These are phyloP conservation scores for Mediolabrus comicus DNA, from an alignment of 108 stramenopile genomes.

Conservation along the genomic window DNA sequence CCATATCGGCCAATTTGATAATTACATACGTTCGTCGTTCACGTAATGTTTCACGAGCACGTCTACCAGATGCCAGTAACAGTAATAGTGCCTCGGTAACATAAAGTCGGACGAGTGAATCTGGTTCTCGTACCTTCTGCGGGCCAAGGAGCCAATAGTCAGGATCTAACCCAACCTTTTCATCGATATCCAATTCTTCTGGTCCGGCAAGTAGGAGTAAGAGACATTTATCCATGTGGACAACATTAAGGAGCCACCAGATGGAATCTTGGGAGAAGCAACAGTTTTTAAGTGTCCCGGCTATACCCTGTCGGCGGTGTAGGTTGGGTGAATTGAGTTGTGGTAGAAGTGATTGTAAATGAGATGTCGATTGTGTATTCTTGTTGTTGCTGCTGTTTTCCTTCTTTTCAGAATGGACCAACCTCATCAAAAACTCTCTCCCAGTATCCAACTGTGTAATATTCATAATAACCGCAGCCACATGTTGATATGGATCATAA, in stretches of 20 bases:
- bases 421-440: conserved; percentile 63
- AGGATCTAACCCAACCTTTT: conserved; percentile 85
- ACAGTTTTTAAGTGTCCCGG: conserved; percentile 83
- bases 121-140: conserved; percentile 72
- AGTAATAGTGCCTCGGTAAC: conserved; percentile 74
- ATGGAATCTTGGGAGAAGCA: conserved; percentile 79
- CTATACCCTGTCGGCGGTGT: conserved; percentile 77
- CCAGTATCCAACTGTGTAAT: conserved; percentile 78
- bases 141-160: conserved; percentile 88
- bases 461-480: conserved; percentile 87
- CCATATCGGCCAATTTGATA: conserved; percentile 82
- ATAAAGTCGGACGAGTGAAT: conserved; percentile 54
- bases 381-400: not conserved
- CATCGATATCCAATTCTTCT: conserved; percentile 82
- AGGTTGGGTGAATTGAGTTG: conserved; percentile 62
- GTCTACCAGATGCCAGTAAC: conserved; percentile 71
- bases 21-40: conserved; percentile 68
- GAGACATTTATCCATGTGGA: conserved; percentile 57
- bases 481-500: conserved; percentile 87
- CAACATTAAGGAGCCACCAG: conserved; percentile 83
- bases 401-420: conserved; percentile 29
- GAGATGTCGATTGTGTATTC: conserved; percentile 30
- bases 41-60: conserved; percentile 64
- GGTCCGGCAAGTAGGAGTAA: conserved; percentile 80
- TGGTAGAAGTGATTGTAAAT: conserved; percentile 60